Conservation (phyloP, 345 rosid species). For the Salix caprea region DNA sequence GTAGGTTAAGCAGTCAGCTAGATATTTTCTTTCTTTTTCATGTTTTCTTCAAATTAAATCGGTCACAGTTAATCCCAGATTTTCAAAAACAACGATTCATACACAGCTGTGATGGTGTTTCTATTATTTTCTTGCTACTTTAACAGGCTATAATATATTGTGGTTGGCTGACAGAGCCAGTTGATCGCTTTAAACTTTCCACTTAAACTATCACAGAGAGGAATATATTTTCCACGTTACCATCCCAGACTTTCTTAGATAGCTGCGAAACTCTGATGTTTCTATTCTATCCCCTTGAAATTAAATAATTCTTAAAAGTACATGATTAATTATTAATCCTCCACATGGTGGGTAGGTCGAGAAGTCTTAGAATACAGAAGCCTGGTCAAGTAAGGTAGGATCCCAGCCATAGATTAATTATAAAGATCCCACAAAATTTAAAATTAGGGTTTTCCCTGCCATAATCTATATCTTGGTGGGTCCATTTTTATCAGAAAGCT, state of each 20-base stretch:
- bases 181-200: slow-evolving; percentile 31
- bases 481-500: background rate
- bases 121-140: slow-evolving; percentile 27
- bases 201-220: slow-evolving; percentile 8
- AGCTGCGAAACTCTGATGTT: slow-evolving; percentile 18
- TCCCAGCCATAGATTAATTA: background rate
- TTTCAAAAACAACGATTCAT: background rate
- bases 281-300: slow-evolving; percentile 19
- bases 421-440: background rate
- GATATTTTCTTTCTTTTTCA: too few relatives aligned
- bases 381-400: background rate
- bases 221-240: slow-evolving; percentile 5
- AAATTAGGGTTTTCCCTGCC: too few relatives aligned
- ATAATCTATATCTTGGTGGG: background rate
- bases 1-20: too few relatives aligned
- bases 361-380: background rate
- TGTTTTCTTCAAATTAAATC: too few relatives aligned
- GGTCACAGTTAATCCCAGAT: too few relatives aligned
- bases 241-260: background rate
- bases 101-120: slow-evolving; percentile 16
- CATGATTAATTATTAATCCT: slow-evolving; percentile 1
- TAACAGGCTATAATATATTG: background rate
- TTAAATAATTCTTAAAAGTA: slow-evolving; percentile 1
- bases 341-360: slow-evolving; percentile 13
- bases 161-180: slow-evolving; percentile 39